A percentile compares a stretch with the other conserved stretches of the same genome.
phyloP scores from a whole-genome alignment of 305 asterid genomes.

The Solanum chacoense region DNA sequence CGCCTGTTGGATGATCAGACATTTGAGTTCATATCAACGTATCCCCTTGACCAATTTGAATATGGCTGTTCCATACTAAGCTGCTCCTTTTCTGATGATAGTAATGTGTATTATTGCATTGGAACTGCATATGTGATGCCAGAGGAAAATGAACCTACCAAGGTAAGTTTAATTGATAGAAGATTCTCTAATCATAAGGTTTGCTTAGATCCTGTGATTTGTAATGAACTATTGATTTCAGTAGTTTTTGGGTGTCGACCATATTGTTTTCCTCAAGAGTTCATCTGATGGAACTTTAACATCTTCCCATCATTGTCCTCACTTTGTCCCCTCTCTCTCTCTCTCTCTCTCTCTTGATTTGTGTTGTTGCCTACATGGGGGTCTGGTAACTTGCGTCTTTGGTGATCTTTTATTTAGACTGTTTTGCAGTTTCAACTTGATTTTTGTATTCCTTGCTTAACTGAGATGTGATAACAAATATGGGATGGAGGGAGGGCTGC shows the following conservation, averaged over 20 bases:
- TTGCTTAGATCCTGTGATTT: neutral
- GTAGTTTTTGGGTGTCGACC: neutral
- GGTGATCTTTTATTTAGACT: neutral
- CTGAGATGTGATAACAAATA: neutral
- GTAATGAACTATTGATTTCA: neutral
- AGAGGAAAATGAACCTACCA: slow-evolving; percentile 80
- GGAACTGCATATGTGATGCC: slow-evolving; percentile 85
- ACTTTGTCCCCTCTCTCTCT: neutral
- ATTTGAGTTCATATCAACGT: slow-evolving; percentile 78
- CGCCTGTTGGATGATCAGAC: slow-evolving; percentile 64
- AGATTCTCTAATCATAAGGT: neutral
- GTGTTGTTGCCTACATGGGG: neutral
- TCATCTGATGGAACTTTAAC: neutral
- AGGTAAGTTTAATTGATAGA: slow-evolving; percentile 25
- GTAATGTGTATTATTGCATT: slow-evolving; percentile 73
- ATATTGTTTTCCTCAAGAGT: neutral
- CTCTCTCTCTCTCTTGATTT: neutral
- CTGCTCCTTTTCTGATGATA: slow-evolving; percentile 93
- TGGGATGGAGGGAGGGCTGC: neutral
- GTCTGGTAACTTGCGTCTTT: neutral
- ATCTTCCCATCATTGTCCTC: neutral
- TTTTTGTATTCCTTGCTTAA: neutral
- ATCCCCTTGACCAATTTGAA: slow-evolving; percentile 80
- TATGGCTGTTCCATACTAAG: slow-evolving; percentile 83
- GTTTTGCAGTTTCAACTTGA: neutral